phyloP scores from a whole-genome alignment of 2,329 filamentous ascomycete genomes.

The Trichoderma brevicompactum region DNA sequence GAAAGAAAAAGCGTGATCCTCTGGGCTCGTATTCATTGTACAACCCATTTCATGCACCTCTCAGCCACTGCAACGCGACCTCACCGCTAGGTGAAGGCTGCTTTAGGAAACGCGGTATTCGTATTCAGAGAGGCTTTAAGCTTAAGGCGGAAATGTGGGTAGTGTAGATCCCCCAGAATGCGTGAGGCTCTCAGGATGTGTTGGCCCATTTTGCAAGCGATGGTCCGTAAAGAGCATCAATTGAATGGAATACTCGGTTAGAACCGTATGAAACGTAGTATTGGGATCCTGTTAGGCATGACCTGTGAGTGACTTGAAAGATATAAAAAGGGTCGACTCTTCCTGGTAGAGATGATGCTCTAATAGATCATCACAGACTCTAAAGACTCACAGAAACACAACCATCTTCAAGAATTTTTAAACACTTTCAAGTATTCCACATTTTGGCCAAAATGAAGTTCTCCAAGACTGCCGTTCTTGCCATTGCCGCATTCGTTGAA shows the following conservation, averaged over 20 bases:
- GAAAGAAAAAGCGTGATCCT: conserved; percentile 11
- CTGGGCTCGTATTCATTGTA: conserved; percentile 19
- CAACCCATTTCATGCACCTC: conserved; percentile 13
- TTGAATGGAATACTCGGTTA: neutral
- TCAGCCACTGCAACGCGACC: neutral
- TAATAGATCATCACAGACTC: neutral
- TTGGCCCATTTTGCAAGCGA: conserved; percentile 5
- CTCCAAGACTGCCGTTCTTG: conserved; percentile 28
- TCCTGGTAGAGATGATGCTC: neutral
- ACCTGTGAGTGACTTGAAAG: neutral
- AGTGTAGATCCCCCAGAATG: conserved; percentile 6
- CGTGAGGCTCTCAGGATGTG: conserved; percentile 1
- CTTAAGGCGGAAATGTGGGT: conserved; percentile 9
- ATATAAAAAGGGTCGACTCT: conserved; percentile 8
- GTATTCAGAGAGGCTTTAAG: conserved; percentile 23
- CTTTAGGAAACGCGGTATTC: conserved; percentile 6
- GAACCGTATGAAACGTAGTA: neutral
- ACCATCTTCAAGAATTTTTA: neutral
- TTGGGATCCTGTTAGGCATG: neutral
- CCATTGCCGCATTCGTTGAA: conserved; percentile 23
- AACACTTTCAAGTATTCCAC: neutral
- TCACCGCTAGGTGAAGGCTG: conserved; percentile 14
- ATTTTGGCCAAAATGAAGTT: conserved; percentile 30
- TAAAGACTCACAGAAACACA: neutral
- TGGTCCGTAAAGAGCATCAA: neutral